A percentile compares a stretch with the other conserved stretches of the same genome.
Evolutionary conservation across 2,329 filamentous ascomycete species (phyloP).

Genomic region (Trichoderma sp.): DNA sequence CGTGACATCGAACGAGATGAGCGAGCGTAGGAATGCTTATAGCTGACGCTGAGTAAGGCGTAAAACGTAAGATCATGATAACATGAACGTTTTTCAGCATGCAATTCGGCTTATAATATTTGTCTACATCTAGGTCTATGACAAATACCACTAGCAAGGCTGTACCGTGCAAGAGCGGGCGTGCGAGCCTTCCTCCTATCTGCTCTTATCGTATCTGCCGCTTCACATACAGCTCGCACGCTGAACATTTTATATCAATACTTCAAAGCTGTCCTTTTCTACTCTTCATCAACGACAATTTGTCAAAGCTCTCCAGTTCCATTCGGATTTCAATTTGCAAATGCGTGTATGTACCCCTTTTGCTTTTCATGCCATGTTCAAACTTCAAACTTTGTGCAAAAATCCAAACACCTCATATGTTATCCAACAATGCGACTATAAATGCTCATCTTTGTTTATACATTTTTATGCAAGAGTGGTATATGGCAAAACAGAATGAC

Average conservation of each 20-base stretch:
- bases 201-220: neutral
- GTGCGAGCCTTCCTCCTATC: neutral
- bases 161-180: neutral
- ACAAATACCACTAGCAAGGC: no score
- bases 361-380: neutral
- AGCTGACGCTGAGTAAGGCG: neutral
- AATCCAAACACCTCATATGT: neutral
- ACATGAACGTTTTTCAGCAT: neutral
- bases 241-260: neutral
- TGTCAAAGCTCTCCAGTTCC: neutral
- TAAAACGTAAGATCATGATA: neutral
- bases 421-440: conserved; percentile 1
- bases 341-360: neutral
- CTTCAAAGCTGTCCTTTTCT: neutral
- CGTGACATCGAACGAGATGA: neutral
- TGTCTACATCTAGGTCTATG: neutral
- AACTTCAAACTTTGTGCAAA: neutral
- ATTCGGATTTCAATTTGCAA: neutral
- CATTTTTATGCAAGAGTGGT: conserved; percentile 8
- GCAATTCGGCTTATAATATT: neutral
- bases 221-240: neutral
- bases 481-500: conserved; percentile 7
- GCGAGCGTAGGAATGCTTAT: no score
- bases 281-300: neutral
- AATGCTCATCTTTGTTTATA: conserved; percentile 7